Percentiles rank a stretch among this genome's conserved stretches.
These are phyloP conservation scores for Solanum neorickii DNA, from an alignment of 257 asterid species.

Conservation along the genomic window DNA sequence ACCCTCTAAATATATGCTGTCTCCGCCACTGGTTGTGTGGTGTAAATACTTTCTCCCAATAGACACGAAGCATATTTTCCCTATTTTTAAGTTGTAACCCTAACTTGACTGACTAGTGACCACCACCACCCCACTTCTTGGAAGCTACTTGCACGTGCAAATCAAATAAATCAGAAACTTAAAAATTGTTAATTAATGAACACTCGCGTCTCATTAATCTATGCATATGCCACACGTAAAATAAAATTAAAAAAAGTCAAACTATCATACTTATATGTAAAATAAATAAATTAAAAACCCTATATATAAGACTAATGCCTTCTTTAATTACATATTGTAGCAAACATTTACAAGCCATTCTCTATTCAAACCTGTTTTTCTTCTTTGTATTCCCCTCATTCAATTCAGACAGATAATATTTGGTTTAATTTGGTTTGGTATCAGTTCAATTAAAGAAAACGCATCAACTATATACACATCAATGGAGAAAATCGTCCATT, in stretches of 20 bases:
- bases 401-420: background rate
- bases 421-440: background rate
- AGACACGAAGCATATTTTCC: background rate
- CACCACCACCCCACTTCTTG: background rate
- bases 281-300: background rate
- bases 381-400: background rate
- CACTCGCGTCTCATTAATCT: background rate
- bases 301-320: constrained; percentile 14
- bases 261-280: background rate
- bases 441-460: background rate
- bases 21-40: background rate
- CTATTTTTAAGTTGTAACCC: background rate
- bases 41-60: background rate
- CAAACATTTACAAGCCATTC: background rate
- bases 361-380: background rate
- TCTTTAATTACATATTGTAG: constrained; percentile 1
- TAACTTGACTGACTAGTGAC: background rate
- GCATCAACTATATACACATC: background rate
- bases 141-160: constrained; percentile 14
- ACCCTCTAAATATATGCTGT: no score
- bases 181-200: background rate
- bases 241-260: background rate
- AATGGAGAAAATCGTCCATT: constrained; percentile 1
- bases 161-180: background rate
- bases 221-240: background rate